These are phyloP conservation scores for Moesziomyces sp. DNA, from an alignment of 1,284 basidiomycete genomes.

Conservation along the genomic window DNA sequence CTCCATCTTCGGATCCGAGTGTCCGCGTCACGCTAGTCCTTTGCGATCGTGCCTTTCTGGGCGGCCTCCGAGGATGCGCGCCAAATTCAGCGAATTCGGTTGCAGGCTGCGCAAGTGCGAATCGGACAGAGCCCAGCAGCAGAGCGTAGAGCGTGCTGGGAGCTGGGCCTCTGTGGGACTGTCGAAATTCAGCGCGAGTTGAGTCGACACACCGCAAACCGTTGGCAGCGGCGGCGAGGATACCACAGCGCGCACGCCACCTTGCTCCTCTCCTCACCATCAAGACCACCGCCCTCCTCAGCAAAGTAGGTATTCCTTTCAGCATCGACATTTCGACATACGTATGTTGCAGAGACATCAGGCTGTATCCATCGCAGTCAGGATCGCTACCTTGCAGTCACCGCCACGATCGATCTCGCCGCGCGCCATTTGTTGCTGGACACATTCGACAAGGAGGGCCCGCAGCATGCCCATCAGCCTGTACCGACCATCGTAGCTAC, in stretches of 20 bases:
- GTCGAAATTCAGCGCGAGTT: not conserved
- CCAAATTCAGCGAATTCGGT: too few species aligned
- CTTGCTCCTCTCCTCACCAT: slow-evolving; percentile 41
- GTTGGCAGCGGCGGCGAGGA: slow-evolving; percentile 5
- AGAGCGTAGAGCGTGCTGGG: too few species aligned
- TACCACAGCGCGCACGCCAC: slow-evolving; percentile 18
- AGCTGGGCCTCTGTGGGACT: slow-evolving; percentile 1
- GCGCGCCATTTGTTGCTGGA: not conserved
- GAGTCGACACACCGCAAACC: not conserved
- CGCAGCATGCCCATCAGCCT: not conserved
- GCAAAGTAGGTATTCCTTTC: slow-evolving; percentile 38
- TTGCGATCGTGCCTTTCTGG: too few species aligned
- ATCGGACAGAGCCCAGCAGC: too few species aligned
- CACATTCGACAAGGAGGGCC: not conserved
- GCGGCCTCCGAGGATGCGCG: too few species aligned
- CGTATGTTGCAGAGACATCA: slow-evolving; percentile 9
- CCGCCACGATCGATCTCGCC: slow-evolving; percentile 7
- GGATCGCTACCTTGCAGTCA: not conserved
- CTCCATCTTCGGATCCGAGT: too few species aligned
- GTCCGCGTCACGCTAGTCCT: too few species aligned
- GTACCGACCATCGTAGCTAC: not conserved
- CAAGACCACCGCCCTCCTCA: slow-evolving; percentile 36
- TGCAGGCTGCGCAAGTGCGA: too few species aligned
- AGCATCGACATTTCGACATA: slow-evolving; percentile 8
- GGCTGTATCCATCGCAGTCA: not conserved